Evolutionary conservation across 805 yeast genomes (phyloP).

Genomic region (Suhomyces tanzawaensis): DNA sequence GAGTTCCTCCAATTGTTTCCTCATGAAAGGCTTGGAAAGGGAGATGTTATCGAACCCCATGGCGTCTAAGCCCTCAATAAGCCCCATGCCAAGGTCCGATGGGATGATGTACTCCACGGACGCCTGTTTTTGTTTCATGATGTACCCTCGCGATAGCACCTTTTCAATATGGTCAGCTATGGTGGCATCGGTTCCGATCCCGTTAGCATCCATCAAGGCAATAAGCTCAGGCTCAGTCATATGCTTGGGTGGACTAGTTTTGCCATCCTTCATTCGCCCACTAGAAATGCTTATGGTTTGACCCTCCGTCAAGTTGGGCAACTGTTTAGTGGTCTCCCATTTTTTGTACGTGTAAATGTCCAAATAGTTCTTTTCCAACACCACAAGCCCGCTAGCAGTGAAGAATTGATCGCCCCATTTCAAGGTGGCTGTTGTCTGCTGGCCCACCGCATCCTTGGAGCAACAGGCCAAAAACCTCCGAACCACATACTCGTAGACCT

Average conservation of each 20-base stretch:
- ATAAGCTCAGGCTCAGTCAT: conserved; percentile 92
- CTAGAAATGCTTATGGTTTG: conserved; percentile 55
- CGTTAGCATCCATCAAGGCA: conserved; percentile 92
- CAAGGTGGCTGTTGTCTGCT: conserved; percentile 56
- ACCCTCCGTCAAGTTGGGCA: conserved; percentile 62
- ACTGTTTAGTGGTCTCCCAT: conserved; percentile 66
- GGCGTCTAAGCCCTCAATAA: conserved; percentile 83
- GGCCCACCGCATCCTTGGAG: conserved; percentile 85
- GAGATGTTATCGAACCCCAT: conserved; percentile 70
- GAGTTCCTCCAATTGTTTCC: conserved; percentile 71
- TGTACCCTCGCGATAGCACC: conserved; percentile 65
- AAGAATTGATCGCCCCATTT: conserved; percentile 81
- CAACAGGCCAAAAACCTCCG: conserved; percentile 90
- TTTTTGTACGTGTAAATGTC: conserved; percentile 76
- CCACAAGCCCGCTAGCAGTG: conserved; percentile 69
- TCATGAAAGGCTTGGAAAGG: conserved; percentile 82
- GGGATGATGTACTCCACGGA: conserved; percentile 60
- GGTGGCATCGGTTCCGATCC: conserved; percentile 98
- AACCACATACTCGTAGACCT: conserved; percentile 82
- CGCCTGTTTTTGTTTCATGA: conserved; percentile 42
- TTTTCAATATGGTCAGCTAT: conserved; percentile 96
- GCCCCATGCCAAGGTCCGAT: conserved; percentile 76
- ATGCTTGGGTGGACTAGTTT: conserved; percentile 75
- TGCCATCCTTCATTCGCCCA: conserved; percentile 67
- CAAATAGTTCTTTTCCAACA: conserved; percentile 69